These are phyloP conservation scores for Podaxis mareebaensis DNA, from an alignment of 768 basidiomycete genomes.

Conservation along the genomic window DNA sequence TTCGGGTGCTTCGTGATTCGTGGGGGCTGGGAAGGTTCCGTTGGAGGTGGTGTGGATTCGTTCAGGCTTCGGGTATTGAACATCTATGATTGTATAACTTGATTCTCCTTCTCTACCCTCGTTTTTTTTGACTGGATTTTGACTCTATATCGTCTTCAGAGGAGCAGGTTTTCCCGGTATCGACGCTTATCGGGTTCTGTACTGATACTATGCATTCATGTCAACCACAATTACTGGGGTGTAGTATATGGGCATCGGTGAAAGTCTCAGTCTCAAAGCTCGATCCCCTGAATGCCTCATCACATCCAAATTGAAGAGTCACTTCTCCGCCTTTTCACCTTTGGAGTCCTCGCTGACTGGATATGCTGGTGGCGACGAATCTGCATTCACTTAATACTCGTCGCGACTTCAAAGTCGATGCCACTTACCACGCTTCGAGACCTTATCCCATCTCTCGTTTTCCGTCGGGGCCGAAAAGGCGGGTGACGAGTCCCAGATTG, in stretches of 20 bases:
- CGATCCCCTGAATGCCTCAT: too few species aligned
- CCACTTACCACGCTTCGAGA: neutral
- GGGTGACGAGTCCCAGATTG: neutral
- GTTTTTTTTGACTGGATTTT: neutral
- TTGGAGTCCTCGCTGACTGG: neutral
- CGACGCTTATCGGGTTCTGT: neutral
- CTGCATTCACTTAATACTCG: neutral
- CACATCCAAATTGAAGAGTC: too few species aligned
- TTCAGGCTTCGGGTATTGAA: neutral
- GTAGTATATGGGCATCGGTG: neutral
- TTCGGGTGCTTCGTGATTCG: slow-evolving; percentile 1
- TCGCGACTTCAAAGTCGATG: neutral
- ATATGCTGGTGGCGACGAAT: slow-evolving; percentile 1
- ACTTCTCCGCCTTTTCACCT: too few species aligned
- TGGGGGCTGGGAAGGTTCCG: neutral
- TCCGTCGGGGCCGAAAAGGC: neutral
- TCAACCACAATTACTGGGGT: neutral
- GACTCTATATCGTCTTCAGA: neutral
- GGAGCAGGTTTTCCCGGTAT: neutral
- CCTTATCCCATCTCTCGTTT: neutral
- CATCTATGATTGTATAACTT: neutral
- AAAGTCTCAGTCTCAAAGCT: neutral
- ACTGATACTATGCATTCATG: neutral
- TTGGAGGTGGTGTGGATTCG: neutral
- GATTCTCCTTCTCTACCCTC: neutral